phyloP scores from a whole-genome alignment of 2,329 filamentous ascomycete genomes.

The Teratosphaeriaceae sp. region DNA sequence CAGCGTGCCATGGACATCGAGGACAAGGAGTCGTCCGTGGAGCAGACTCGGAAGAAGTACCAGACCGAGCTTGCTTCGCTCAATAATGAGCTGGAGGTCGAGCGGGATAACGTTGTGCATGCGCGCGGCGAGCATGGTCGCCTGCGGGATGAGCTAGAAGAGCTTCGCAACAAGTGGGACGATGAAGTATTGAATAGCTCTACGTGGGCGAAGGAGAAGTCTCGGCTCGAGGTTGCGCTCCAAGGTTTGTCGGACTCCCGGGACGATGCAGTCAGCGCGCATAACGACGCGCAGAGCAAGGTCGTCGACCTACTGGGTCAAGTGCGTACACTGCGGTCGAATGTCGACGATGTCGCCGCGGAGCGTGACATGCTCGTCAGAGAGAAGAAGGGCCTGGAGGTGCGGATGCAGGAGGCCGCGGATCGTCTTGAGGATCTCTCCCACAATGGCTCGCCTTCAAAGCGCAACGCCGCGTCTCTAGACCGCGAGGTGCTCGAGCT shows the following conservation, averaged over 20 bases:
- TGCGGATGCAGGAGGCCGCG: conserved; percentile 78
- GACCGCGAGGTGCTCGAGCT: conserved; percentile 87
- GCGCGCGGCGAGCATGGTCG: conserved; percentile 76
- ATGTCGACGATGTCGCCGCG: conserved; percentile 75
- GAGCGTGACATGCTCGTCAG: conserved; percentile 80
- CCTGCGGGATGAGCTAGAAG: conserved; percentile 91
- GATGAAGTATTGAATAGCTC: conserved; percentile 96
- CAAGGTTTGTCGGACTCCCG: conserved; percentile 85
- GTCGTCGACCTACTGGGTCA: conserved; percentile 86
- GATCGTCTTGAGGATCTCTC: conserved; percentile 76
- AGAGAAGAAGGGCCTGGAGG: conserved; percentile 85
- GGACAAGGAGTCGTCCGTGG: conserved; percentile 91
- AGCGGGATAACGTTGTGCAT: conserved; percentile 83
- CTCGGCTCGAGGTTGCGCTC: conserved; percentile 80
- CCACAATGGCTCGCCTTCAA: conserved; percentile 72
- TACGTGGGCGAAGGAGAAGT: conserved; percentile 97
- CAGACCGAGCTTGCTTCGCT: conserved; percentile 85
- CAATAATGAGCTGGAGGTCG: conserved; percentile 86
- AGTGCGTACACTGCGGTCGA: conserved; percentile 73
- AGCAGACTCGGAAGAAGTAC: conserved; percentile 97
- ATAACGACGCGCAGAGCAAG: conserved; percentile 92
- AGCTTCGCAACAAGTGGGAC: conserved; percentile 93
- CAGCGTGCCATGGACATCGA: conserved; percentile 94
- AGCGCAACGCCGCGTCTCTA: conserved; percentile 81
- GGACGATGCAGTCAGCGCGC: conserved; percentile 85